Percentiles rank a stretch among this genome's conserved stretches.
These are phyloP conservation scores for Mallotus nudiflorus DNA, from an alignment of 345 rosid genomes.

Conservation along the genomic window DNA sequence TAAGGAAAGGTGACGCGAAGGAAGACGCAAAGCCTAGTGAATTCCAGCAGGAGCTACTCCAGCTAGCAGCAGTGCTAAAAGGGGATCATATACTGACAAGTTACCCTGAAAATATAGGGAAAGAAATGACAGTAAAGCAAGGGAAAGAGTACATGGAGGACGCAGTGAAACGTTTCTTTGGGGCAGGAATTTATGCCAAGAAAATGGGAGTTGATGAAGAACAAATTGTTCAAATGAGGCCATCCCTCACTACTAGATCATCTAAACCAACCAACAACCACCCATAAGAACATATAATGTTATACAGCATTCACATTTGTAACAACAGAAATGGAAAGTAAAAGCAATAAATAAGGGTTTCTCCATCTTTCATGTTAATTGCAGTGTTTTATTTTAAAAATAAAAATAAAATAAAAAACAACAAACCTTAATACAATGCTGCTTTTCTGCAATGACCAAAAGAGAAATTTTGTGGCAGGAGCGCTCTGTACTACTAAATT, in stretches of 20 bases:
- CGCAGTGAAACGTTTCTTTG: slow-evolving; percentile 71
- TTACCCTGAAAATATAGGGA: slow-evolving; percentile 48
- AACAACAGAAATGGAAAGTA: not conserved
- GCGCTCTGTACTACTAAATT: too few relatives aligned
- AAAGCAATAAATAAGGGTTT: not conserved
- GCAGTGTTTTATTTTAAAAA: too few relatives aligned
- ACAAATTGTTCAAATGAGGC: slow-evolving; percentile 76
- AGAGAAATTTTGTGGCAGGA: too few relatives aligned
- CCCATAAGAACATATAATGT: slow-evolving; percentile 4
- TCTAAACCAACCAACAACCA: slow-evolving; percentile 25
- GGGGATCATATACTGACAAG: slow-evolving; percentile 62
- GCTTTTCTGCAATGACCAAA: too few relatives aligned
- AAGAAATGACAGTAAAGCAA: slow-evolving; percentile 69
- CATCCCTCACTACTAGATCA: slow-evolving; percentile 74
- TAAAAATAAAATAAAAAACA: too few relatives aligned
- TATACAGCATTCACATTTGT: not conserved
- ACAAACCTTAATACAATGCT: too few relatives aligned
- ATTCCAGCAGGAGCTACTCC: slow-evolving; percentile 80
- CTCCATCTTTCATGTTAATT: not conserved
- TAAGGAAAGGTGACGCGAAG: slow-evolving; percentile 58
- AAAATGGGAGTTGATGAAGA: slow-evolving; percentile 79
- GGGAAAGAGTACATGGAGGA: slow-evolving; percentile 83
- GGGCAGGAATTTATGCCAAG: slow-evolving; percentile 57
- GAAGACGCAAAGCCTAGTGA: slow-evolving; percentile 68
- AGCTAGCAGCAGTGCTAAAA: slow-evolving; percentile 75